These are phyloP conservation scores for Rusavskia elegans DNA, from an alignment of 495 filamentous ascomycete species.

Conservation along the genomic window DNA sequence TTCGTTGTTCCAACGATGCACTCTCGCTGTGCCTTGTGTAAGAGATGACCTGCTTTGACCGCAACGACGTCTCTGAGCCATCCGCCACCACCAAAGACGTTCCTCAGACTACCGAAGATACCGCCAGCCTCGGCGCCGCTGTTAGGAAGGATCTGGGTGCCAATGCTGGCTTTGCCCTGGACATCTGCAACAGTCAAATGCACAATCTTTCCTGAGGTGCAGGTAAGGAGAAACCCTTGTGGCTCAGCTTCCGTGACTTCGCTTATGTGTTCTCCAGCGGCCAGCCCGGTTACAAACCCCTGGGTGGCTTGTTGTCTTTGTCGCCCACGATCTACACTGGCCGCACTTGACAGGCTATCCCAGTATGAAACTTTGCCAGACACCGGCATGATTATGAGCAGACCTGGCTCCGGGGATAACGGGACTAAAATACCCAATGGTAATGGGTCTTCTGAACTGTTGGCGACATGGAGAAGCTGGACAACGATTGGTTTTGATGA, in stretches of 20 bases:
- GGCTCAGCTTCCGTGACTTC: conserved; percentile 70
- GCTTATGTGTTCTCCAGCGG: conserved; percentile 59
- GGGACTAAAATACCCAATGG: conserved; percentile 72
- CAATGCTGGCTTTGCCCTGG: conserved; percentile 70
- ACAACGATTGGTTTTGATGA: conserved; percentile 43
- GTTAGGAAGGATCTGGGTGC: conserved; percentile 54
- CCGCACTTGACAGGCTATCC: conserved; percentile 79
- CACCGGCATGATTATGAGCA: conserved; percentile 68
- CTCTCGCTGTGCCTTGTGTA: conserved; percentile 68
- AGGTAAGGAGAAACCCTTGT: conserved; percentile 66
- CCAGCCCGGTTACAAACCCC: conserved; percentile 50
- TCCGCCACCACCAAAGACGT: conserved; percentile 46
- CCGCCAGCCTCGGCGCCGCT: conserved; percentile 32
- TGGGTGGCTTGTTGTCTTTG: conserved; percentile 67
- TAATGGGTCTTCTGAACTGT: conserved; percentile 42
- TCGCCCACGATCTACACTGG: conserved; percentile 55
- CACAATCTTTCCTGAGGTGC: conserved; percentile 71
- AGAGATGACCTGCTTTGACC: conserved; percentile 49
- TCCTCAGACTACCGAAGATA: conserved; percentile 62
- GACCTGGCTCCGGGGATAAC: conserved; percentile 59
- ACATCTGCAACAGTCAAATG: conserved; percentile 71
- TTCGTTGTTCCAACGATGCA: conserved; percentile 59
- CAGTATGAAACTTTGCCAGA: conserved; percentile 82
- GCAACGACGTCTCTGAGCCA: conserved; percentile 63
- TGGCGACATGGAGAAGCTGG: conserved; percentile 56